Evolutionary conservation across 1,284 basidiomycete genomes (phyloP), one percentile per base, ranked within the genome.

Genomic region (Takashimella tepidaria): DNA sequence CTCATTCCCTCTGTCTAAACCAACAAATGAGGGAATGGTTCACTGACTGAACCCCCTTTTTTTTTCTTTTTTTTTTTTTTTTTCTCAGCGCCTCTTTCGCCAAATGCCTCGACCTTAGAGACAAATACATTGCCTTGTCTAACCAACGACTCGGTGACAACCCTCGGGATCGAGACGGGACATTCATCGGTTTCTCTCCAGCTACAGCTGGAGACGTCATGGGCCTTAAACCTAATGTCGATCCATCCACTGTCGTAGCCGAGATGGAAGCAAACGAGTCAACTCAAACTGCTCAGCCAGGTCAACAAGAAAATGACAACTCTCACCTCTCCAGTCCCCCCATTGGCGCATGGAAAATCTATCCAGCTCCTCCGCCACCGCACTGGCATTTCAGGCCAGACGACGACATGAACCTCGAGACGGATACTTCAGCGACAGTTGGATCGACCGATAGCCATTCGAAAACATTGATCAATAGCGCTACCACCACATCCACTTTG

Each of bases 141-240:
- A 81, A 85, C 6, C 92, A 97, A 72, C 82, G 87, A 51, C 81
- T 93, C 1, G 91, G 92, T 3, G 93, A 97, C 75, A 88, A 96
- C 72, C 92, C 92, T 0, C 82, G 83, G 59, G 89, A 96, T 72
- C 83, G 91, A 69, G 93, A 96, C 62, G 87, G 84, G 0, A 64
- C 77, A 13, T 90, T 91, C 67, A 76, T 77, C 16, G 84, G 85
- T 12, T 77, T 88, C 54, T 74, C 78, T 23, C 79, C 84, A 43
- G 79, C 80, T 3, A 58, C 63, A 11, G 70, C 79, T 47, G 83
- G 83, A 3, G 86, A 84, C 54, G 86, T 89, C 1, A 80, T 80
- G 24, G 83, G 87, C 16, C 78, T 87, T 13, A 81, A 81, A 27
- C 82, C 87, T 1, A 83, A 88, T 62, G 78, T 78, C 13, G 77